These are phyloP conservation scores for Ogataea thermomethanolica DNA, from an alignment of 805 yeast genomes.

Conservation along the genomic window DNA sequence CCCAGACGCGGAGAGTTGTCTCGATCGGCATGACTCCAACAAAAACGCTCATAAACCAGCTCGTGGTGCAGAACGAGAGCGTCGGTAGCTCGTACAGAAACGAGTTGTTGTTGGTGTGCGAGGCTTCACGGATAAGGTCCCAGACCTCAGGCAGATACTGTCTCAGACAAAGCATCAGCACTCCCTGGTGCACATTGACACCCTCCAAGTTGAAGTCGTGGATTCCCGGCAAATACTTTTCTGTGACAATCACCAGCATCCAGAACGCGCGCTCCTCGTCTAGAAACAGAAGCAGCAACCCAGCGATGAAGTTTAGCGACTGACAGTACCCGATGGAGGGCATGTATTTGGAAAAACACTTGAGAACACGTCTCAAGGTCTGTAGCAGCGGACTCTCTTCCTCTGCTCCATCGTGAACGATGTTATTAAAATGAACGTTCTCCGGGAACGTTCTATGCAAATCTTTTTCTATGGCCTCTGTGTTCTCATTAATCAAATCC, in stretches of 20 bases:
- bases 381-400: constrained; percentile 64
- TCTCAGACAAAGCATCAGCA: constrained; percentile 77
- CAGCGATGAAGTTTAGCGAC: constrained; percentile 88
- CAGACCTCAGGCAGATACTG: constrained; percentile 84
- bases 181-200: constrained; percentile 93
- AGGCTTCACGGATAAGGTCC: constrained; percentile 42
- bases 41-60: constrained; percentile 98
- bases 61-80: constrained; percentile 85
- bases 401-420: constrained; percentile 15
- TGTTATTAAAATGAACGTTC: constrained; percentile 69
- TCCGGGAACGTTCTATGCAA: constrained; percentile 94
- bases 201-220: constrained; percentile 91
- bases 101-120: constrained; percentile 30
- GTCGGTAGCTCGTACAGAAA: constrained; percentile 82
- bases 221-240: constrained; percentile 81
- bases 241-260: constrained; percentile 92
- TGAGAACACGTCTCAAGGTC: constrained; percentile 73
- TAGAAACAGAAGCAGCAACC: constrained; percentile 76
- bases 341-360: constrained; percentile 78
- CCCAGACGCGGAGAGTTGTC: constrained; percentile 88
- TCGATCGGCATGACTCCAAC: constrained; percentile 89
- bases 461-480: constrained; percentile 93
- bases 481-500: constrained; percentile 59
- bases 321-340: constrained; percentile 96
- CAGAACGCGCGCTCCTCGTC: constrained; percentile 90